A percentile compares a stretch with the other conserved stretches of the same genome.
Evolutionary conservation across 2,329 filamentous ascomycete genomes (phyloP).

Genomic region (Botryotinia calthae): DNA sequence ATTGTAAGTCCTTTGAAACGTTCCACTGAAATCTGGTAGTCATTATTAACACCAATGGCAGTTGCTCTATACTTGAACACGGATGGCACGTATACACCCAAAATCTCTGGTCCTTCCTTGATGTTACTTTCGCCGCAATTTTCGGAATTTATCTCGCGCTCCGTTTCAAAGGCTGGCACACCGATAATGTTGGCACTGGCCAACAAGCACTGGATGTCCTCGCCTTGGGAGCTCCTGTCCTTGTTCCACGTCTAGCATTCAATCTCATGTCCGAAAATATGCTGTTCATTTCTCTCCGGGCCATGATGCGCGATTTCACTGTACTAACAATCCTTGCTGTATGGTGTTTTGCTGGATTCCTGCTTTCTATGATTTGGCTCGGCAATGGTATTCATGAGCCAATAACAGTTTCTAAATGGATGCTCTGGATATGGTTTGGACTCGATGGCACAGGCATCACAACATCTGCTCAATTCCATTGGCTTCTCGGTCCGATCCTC

Average conservation of each 20-base stretch:
- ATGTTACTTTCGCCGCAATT: constrained; percentile 72
- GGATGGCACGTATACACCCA: constrained; percentile 80
- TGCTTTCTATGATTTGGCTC: constrained; percentile 77
- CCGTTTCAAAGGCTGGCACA: constrained; percentile 62
- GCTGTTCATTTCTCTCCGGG: constrained; percentile 74
- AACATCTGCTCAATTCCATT: constrained; percentile 67
- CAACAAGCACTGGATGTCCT: constrained; percentile 75
- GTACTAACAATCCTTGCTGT: constrained; percentile 69
- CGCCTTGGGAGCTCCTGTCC: constrained; percentile 73
- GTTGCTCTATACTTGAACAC: constrained; percentile 69
- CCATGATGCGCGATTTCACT: constrained; percentile 86
- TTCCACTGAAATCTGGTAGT: background rate
- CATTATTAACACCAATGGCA: background rate
- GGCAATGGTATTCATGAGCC: constrained; percentile 60
- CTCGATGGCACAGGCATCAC: constrained; percentile 62
- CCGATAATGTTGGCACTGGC: constrained; percentile 47
- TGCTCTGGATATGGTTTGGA: constrained; percentile 92
- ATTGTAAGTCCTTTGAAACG: constrained; percentile 56
- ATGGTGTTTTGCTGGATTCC: constrained; percentile 82
- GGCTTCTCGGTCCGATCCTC: constrained; percentile 71
- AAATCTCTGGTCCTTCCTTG: constrained; percentile 84
- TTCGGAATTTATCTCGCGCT: constrained; percentile 67
- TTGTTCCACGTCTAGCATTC: constrained; percentile 77
- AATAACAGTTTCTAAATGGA: constrained; percentile 80
- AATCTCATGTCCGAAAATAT: constrained; percentile 81